Conservation (phyloP, 345 rosid genomes). For the Moringa oleifera region DNA sequence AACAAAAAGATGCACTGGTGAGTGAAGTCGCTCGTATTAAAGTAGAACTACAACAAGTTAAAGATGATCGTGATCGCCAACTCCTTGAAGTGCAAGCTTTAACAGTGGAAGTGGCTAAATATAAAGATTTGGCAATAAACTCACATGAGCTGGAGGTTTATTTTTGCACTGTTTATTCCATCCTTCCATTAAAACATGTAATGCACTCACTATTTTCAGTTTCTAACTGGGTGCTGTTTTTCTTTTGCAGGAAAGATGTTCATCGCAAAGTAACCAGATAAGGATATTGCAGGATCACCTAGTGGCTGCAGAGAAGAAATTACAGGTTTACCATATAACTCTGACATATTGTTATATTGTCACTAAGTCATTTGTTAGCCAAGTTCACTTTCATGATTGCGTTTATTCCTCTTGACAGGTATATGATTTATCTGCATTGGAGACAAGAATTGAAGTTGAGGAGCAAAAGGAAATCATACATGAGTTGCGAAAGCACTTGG, state of each 20-base stretch:
- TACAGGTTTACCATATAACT: constrained; percentile 43
- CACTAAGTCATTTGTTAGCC: not conserved
- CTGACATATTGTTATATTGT: constrained; percentile 1
- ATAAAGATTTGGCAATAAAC: constrained; percentile 57
- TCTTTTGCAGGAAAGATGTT: constrained; percentile 56
- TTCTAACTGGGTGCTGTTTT: constrained; percentile 15
- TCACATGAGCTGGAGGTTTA: constrained; percentile 79
- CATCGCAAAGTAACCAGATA: constrained; percentile 61
- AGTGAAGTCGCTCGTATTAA: constrained; percentile 62
- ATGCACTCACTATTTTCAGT: constrained; percentile 2
- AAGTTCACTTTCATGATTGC: constrained; percentile 1
- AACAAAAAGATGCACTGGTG: constrained; percentile 62
- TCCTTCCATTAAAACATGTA: not conserved
- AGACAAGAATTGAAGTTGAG: constrained; percentile 70
- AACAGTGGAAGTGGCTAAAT: constrained; percentile 47
- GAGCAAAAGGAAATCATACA: constrained; percentile 59
- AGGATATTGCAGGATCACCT: constrained; percentile 60
- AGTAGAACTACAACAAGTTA: constrained; percentile 58
- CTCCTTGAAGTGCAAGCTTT: constrained; percentile 46
- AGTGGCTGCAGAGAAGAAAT: constrained; percentile 53
- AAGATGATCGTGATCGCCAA: constrained; percentile 65
- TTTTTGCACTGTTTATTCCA: constrained; percentile 5
- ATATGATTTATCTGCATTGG: constrained; percentile 68
- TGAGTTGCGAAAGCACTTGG: constrained; percentile 61
- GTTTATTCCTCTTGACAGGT: constrained; percentile 34